Evolutionary conservation across 148 eudicot genomes (phyloP), one percentile per base, ranked within the genome.

Genomic region (Nepenthes mirabilis): DNA sequence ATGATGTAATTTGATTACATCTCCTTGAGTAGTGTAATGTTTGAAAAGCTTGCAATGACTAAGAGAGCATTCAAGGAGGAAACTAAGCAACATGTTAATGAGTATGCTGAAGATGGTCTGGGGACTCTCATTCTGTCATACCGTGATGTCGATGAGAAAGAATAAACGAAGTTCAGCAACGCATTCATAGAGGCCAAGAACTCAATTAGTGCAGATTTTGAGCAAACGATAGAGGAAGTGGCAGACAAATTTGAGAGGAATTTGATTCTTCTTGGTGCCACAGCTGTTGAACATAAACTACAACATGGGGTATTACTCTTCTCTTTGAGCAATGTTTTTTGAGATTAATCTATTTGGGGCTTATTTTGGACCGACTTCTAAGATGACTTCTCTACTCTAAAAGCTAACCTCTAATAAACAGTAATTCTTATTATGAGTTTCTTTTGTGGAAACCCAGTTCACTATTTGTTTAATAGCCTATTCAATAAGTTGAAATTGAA

Each of bases 201-300:
- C 64, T 59, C 78, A 5, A 63, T 78, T 33, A 74, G 73, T 63
- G 73, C 66, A 53, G 76, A 78, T 36, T 75, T 81, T 3, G 91
- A 85, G 35, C 72, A 80, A 48, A 11, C 80, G 61, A 65, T 80
- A 9, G 91, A 85, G 33, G 37, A 65, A 48, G 79, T 76, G 54
- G 77, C 82, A 6, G 79, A 82, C 53, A 57, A 58, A n/a, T n/a
- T n/a, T n/a, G n/a, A n/a, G n/a, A n/a, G n/a, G n/a, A n/a, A n/a
- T n/a, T n/a, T n/a, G n/a, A 55, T 62, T 57, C 85, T 85, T 67
- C 75, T 82, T 57, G 91, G 91, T 32, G 87, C 87, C 43, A 80
- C 83, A 13, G 91, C 91, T 37, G 91, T 85, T 50, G 91, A 85
- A 72, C 87, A 85, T 70, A 85, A 80, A 52, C 80, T 85, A 47